Evolutionary conservation across 305 asterid species (phyloP).

Genomic region (Fraxinus ornus): DNA sequence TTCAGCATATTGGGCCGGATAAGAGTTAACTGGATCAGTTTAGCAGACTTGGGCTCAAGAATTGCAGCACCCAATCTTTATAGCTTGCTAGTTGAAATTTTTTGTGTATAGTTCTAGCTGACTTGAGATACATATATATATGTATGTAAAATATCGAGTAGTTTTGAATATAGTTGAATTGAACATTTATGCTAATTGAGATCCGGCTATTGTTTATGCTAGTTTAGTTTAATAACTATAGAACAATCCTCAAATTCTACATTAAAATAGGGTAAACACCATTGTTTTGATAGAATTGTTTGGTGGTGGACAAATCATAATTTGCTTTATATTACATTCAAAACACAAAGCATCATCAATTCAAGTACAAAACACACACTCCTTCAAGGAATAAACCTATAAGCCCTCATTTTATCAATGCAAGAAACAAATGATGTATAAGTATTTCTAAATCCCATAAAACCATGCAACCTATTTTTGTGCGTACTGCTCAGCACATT

Average conservation of each 20-base stretch:
- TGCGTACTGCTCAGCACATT: constrained; percentile 53
- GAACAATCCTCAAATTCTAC: not conserved
- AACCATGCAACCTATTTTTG: constrained; percentile 58
- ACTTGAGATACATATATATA: not conserved
- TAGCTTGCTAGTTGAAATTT: not conserved
- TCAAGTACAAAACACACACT: not conserved
- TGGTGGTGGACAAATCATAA: not conserved
- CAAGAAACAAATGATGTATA: constrained; percentile 46
- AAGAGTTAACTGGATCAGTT: too few species aligned
- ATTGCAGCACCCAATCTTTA: too few species aligned
- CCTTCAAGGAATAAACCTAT: constrained; percentile 43
- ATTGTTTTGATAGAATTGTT: not conserved
- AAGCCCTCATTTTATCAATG: constrained; percentile 46
- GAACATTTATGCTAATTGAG: not conserved
- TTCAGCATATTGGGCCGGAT: too few species aligned
- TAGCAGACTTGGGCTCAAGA: too few species aligned
- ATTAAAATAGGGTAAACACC: not conserved
- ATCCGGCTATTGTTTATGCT: not conserved
- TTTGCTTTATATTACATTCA: not conserved
- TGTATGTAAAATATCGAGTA: not conserved
- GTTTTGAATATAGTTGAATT: not conserved
- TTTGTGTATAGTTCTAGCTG: not conserved
- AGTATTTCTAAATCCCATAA: constrained; percentile 60
- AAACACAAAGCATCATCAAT: not conserved
- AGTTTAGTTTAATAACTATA: not conserved